phyloP scores from a whole-genome alignment of 1,139 yeast species.

The Pichia sp. region DNA sequence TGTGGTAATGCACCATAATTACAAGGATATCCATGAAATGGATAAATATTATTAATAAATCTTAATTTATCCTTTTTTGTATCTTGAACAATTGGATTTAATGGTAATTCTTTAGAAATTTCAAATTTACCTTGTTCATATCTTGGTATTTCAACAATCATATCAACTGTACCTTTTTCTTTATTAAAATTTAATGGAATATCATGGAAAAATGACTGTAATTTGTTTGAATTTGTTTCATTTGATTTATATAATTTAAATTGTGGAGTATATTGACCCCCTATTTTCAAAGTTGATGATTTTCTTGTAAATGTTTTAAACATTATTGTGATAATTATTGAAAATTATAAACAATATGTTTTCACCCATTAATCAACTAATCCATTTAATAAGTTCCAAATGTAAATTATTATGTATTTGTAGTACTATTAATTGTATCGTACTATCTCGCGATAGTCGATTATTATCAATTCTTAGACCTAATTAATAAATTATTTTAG shows the following conservation, averaged over 20 bases:
- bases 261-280: slow-evolving; percentile 38
- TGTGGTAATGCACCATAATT: slow-evolving; percentile 99
- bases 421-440: too few relatives aligned
- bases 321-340: neutral
- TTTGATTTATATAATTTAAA: slow-evolving; percentile 39
- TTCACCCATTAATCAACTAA: too few relatives aligned
- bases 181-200: slow-evolving; percentile 69
- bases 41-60: slow-evolving; percentile 87
- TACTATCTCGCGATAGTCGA: too few relatives aligned
- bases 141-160: slow-evolving; percentile 93
- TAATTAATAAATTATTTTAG: too few relatives aligned
- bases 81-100: slow-evolving; percentile 92
- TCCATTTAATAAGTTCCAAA: too few relatives aligned
- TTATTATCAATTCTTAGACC: too few relatives aligned
- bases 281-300: slow-evolving; percentile 30
- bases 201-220: slow-evolving; percentile 86
- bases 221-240: slow-evolving; percentile 22
- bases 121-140: slow-evolving; percentile 95
- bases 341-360: neutral
- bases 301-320: slow-evolving; percentile 6
- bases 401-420: too few relatives aligned
- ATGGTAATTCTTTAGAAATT: slow-evolving; percentile 63
- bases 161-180: slow-evolving; percentile 62
- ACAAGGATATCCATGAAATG: slow-evolving; percentile 93
- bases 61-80: slow-evolving; percentile 84